phyloP scores from a whole-genome alignment of 2,329 filamentous ascomycete genomes.

The Colletotrichum sp. region DNA sequence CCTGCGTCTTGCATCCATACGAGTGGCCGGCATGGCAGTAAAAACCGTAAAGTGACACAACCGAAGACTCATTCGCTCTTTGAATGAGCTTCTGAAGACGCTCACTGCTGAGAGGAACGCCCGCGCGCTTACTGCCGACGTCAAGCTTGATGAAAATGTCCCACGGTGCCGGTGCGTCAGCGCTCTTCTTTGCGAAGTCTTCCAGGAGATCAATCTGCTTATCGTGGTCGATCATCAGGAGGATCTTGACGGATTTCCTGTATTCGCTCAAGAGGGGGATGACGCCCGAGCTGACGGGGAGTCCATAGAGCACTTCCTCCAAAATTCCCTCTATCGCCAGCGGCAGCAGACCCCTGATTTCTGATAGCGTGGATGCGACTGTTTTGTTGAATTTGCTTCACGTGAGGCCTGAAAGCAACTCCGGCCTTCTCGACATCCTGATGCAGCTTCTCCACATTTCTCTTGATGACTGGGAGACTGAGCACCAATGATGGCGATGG shows the following conservation, averaged over 20 bases:
- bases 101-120: constrained; percentile 30
- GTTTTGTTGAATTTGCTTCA: constrained; percentile 45
- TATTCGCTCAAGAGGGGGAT: constrained; percentile 34
- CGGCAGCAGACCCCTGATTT: constrained; percentile 42
- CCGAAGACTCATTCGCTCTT: constrained; percentile 29
- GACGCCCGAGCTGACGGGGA: constrained; percentile 41
- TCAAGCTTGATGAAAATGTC: constrained; percentile 42
- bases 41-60: constrained; percentile 37
- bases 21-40: constrained; percentile 44
- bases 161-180: constrained; percentile 28
- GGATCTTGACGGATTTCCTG: constrained; percentile 32
- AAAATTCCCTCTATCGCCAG: constrained; percentile 43
- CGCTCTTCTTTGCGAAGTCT: constrained; percentile 1
- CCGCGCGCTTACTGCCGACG: constrained; percentile 39
- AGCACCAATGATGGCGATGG: constrained; percentile 45
- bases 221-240: constrained; percentile 42
- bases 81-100: constrained; percentile 31
- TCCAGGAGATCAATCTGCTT: constrained; percentile 36
- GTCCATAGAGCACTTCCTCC: constrained; percentile 44
- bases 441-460: constrained; percentile 39
- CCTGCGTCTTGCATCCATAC: constrained; percentile 33
- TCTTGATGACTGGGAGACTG: constrained; percentile 39
- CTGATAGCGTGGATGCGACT: constrained; percentile 44
- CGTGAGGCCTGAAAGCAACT: constrained; percentile 44
- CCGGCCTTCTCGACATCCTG: constrained; percentile 42